phyloP scores from a whole-genome alignment of 1,284 basidiomycete species.

The Cerioporus squamosus region DNA sequence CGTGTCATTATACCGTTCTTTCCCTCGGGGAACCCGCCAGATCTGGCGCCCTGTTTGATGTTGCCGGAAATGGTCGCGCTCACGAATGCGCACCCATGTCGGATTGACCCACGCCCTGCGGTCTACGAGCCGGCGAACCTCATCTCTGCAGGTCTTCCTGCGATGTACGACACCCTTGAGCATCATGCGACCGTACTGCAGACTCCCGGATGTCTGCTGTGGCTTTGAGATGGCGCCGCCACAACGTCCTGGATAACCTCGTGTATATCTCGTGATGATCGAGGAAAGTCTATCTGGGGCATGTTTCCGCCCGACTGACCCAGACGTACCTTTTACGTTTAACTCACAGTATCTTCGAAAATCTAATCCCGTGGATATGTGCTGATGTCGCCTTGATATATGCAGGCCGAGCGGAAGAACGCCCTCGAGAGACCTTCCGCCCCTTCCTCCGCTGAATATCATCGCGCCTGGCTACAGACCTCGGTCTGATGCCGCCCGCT shows the following conservation, averaged over 20 bases:
- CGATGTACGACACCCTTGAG: too few species aligned
- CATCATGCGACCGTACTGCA: not conserved
- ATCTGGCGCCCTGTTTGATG: slow-evolving; percentile 12
- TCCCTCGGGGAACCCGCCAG: not conserved
- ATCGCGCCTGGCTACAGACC: slow-evolving; percentile 1
- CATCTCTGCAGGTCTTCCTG: too few species aligned
- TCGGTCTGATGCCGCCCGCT: not conserved
- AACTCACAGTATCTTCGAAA: too few species aligned
- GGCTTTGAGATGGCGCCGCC: not conserved
- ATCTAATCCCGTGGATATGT: not conserved
- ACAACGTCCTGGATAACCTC: not conserved
- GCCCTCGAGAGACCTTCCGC: not conserved
- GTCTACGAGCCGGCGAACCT: not conserved
- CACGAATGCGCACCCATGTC: not conserved
- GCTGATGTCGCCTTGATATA: not conserved
- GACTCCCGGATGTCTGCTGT: slow-evolving; percentile 3
- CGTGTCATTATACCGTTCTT: slow-evolving; percentile 8
- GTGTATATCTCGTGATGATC: slow-evolving; percentile 1
- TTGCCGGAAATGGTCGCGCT: slow-evolving; percentile 10
- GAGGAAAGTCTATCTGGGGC: slow-evolving; percentile 1
- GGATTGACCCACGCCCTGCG: not conserved
- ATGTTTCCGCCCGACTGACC: not conserved
- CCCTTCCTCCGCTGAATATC: slow-evolving; percentile 1
- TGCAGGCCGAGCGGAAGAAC: not conserved
- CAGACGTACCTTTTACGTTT: slow-evolving; percentile 1